Percentiles rank a stretch among this genome's conserved stretches.
phyloP scores from a whole-genome alignment of 345 rosid species.

The Cardamine resedifolia region DNA sequence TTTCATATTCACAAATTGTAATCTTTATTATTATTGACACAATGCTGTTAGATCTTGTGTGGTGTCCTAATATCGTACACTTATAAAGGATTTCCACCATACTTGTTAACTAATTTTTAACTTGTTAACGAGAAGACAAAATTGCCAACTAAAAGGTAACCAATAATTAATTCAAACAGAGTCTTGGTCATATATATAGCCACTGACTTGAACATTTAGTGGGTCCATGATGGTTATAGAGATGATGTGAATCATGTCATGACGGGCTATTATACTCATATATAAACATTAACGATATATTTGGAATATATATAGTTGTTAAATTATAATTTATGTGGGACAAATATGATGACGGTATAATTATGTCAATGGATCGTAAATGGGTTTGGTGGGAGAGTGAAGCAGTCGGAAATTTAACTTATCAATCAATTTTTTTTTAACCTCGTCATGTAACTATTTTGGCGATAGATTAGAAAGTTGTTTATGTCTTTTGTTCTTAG shows the following conservation, averaged over 20 bases:
- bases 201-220: slow-evolving; percentile 6
- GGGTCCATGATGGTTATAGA: slow-evolving; percentile 22
- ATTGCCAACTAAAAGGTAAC: background rate
- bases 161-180: slow-evolving; percentile 12
- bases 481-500: background rate
- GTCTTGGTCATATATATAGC: background rate
- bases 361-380: slow-evolving; percentile 2
- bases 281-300: background rate
- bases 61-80: slow-evolving; percentile 14
- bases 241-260: slow-evolving; percentile 26
- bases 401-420: background rate
- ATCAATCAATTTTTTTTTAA: background rate
- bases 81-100: background rate
- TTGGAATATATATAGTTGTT: background rate
- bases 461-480: background rate
- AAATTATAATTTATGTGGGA: slow-evolving; percentile 15
- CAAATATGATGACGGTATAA: slow-evolving; percentile 5
- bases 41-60: background rate
- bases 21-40: background rate
- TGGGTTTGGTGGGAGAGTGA: slow-evolving; percentile 19
- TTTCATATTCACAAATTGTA: background rate
- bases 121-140: background rate
- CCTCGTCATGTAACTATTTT: background rate
- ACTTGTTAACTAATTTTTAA: background rate
- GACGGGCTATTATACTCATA: background rate